Conservation (phyloP, 805 yeast species). For the Myxozyma nipponensis region DNA sequence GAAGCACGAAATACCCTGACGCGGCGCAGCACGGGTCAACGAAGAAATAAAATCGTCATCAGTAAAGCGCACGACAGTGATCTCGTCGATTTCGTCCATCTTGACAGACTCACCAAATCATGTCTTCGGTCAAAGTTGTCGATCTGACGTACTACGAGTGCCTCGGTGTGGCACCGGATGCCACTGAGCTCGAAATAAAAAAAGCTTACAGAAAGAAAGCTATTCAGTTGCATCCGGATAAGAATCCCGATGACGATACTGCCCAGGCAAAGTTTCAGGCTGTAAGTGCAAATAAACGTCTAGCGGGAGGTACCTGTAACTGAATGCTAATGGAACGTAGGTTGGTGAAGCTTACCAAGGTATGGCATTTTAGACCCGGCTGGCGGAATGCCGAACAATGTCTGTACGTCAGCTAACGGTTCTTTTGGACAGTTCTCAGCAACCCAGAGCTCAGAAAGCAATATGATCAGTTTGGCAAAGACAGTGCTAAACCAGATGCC, state of each 20-base stretch:
- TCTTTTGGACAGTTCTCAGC: slow-evolving; percentile 73
- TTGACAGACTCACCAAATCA: too few relatives aligned
- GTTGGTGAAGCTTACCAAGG: slow-evolving; percentile 50
- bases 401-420: too few relatives aligned
- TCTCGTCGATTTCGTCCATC: too few relatives aligned
- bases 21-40: too few relatives aligned
- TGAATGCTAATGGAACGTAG: slow-evolving; percentile 6
- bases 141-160: slow-evolving; percentile 88
- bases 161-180: slow-evolving; percentile 62
- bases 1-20: too few relatives aligned
- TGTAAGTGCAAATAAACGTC: slow-evolving; percentile 36
- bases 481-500: slow-evolving; percentile 60
- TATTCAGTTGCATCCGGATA: slow-evolving; percentile 88
- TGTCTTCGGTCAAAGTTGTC: slow-evolving; percentile 60
- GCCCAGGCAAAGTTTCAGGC: slow-evolving; percentile 87
- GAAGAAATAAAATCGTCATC: too few relatives aligned
- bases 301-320: background rate
- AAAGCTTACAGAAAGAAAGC: slow-evolving; percentile 92
- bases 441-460: slow-evolving; percentile 63
- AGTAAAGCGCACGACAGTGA: too few relatives aligned
- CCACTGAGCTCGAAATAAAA: slow-evolving; percentile 78
- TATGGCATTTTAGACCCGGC: too few relatives aligned
- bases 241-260: slow-evolving; percentile 87
- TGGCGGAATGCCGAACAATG: too few relatives aligned
- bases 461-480: slow-evolving; percentile 85